Conservation (phyloP, 2,329 filamentous ascomycete species). For the Pezizomycotina sp. region DNA sequence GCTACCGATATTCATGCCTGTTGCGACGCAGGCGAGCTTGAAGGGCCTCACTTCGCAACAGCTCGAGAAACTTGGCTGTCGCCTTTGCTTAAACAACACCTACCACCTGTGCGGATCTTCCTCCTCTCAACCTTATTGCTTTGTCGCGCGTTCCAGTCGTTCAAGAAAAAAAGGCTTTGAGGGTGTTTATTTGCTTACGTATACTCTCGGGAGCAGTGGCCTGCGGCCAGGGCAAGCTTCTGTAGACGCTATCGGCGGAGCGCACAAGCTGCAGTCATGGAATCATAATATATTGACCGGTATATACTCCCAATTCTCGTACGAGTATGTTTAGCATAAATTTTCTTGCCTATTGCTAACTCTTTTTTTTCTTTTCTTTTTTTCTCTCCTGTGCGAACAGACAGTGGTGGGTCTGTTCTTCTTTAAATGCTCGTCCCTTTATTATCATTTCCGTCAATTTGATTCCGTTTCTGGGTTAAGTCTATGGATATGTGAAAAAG, state of each 20-base stretch:
- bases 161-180: conserved; percentile 1
- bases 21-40: conserved; percentile 87
- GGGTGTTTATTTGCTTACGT: conserved; percentile 18
- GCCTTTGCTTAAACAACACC: conserved; percentile 90
- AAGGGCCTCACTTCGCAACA: conserved; percentile 91
- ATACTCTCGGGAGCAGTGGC: conserved; percentile 34
- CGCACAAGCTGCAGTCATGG: conserved; percentile 91
- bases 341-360: conserved; percentile 1
- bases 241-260: conserved; percentile 72
- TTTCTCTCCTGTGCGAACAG: conserved; percentile 25
- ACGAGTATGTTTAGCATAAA: conserved; percentile 7
- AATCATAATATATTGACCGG: conserved; percentile 79
- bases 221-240: conserved; percentile 86
- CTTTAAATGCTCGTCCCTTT: conserved; percentile 9
- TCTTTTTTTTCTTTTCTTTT: neutral
- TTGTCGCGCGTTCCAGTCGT: neutral
- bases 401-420: conserved; percentile 47
- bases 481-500: too few relatives aligned
- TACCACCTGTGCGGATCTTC: conserved; percentile 50
- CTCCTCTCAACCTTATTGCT: conserved; percentile 21
- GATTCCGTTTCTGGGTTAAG: too few relatives aligned
- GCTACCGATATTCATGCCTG: conserved; percentile 94
- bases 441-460: neutral
- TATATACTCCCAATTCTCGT: conserved; percentile 29
- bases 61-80: conserved; percentile 73